Conservation (phyloP, 2,329 filamentous ascomycete species). For the Elsinoe fawcettii region DNA sequence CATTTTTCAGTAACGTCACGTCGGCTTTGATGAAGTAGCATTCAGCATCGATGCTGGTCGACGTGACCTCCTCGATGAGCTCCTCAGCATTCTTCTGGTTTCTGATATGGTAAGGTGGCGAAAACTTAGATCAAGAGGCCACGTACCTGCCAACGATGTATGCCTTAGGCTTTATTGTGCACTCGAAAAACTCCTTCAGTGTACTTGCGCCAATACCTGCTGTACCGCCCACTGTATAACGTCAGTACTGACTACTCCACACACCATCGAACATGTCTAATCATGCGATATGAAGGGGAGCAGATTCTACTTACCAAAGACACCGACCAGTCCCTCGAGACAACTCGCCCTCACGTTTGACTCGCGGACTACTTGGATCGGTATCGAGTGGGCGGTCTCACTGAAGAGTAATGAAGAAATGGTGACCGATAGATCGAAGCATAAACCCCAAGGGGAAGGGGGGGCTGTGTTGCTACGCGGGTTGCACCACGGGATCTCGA, state of each 20-base stretch:
- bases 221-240: constrained; percentile 33
- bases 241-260: background rate
- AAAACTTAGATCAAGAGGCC: background rate
- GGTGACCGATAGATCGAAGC: background rate
- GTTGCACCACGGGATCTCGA: background rate
- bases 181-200: constrained; percentile 35
- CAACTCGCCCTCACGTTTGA: constrained; percentile 26
- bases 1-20: constrained; percentile 34
- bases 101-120: constrained; percentile 22
- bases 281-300: background rate
- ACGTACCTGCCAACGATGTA: constrained; percentile 37
- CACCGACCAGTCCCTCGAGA: constrained; percentile 27
- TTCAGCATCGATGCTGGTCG: constrained; percentile 24
- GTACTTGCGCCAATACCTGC: constrained; percentile 39
- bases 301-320: constrained; percentile 24
- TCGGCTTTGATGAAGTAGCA: constrained; percentile 36
- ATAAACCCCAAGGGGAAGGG: background rate
- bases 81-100: constrained; percentile 31
- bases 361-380: constrained; percentile 25
- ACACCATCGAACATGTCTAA: background rate
- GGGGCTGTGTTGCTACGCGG: background rate
- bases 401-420: constrained; percentile 20
- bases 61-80: constrained; percentile 32
- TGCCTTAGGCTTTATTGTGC: constrained; percentile 32
- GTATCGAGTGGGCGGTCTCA: constrained; percentile 18